Conservation (phyloP, 2,329 filamentous ascomycete genomes). For the Fusarium zealandicum region DNA sequence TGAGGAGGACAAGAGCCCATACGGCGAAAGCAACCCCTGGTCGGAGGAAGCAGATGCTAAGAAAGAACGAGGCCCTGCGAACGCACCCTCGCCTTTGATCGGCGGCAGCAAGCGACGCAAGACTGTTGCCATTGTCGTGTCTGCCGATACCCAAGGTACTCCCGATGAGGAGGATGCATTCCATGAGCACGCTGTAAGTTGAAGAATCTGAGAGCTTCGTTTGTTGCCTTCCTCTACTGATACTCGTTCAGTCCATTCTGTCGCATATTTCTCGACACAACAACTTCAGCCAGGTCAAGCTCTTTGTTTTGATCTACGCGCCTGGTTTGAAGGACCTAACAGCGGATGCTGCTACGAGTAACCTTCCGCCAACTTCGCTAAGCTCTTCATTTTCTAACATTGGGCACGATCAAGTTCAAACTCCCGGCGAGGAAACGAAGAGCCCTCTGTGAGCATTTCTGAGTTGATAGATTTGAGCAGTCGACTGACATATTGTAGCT, state of each 20-base stretch:
- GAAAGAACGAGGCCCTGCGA: slow-evolving; percentile 50
- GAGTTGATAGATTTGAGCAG: neutral
- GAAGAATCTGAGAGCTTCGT: slow-evolving; percentile 16
- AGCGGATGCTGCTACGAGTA: slow-evolving; percentile 59
- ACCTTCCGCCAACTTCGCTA: slow-evolving; percentile 67
- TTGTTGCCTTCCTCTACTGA: slow-evolving; percentile 18
- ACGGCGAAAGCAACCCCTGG: slow-evolving; percentile 89
- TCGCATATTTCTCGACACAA: slow-evolving; percentile 84
- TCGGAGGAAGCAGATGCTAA: slow-evolving; percentile 85
- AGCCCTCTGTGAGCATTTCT: slow-evolving; percentile 59
- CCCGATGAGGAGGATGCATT: slow-evolving; percentile 65
- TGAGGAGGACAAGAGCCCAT: slow-evolving; percentile 79
- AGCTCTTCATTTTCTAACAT: slow-evolving; percentile 91
- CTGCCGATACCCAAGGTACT: slow-evolving; percentile 72
- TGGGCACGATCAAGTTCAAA: slow-evolving; percentile 73
- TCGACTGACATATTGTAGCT: slow-evolving; percentile 33
- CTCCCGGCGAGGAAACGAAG: slow-evolving; percentile 69
- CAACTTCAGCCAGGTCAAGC: slow-evolving; percentile 74
- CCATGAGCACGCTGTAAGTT: slow-evolving; percentile 82
- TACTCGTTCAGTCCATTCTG: slow-evolving; percentile 73
- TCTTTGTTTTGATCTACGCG: slow-evolving; percentile 90
- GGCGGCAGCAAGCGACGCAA: slow-evolving; percentile 65
- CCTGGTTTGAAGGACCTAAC: slow-evolving; percentile 76
- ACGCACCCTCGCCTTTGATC: slow-evolving; percentile 43
- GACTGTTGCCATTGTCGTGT: slow-evolving; percentile 88